A percentile compares a stretch with the other conserved stretches of the same genome.
Conservation (phyloP, 1,284 basidiomycete species). For the Moesziomyces antarcticus region DNA sequence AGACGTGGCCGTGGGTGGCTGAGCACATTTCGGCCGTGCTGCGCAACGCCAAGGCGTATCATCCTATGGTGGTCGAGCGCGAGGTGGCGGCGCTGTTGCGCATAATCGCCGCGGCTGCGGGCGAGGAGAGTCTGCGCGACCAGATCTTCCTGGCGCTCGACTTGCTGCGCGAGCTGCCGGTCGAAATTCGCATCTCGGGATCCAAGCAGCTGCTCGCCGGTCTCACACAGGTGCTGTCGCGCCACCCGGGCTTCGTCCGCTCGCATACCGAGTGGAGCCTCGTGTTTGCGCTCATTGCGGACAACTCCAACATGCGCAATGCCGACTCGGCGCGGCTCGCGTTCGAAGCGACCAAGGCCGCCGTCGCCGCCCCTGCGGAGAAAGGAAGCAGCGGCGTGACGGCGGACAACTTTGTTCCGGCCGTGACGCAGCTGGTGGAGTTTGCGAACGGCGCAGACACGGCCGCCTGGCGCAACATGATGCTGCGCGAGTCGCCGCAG, state of each 20-base stretch:
- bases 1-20: conserved; percentile 91
- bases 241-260: conserved; percentile 73
- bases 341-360: conserved; percentile 71
- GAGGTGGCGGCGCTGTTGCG: conserved; percentile 77
- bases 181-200: conserved; percentile 80
- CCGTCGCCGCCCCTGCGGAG: conserved; percentile 70
- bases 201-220: conserved; percentile 91
- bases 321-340: conserved; percentile 87
- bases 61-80: conserved; percentile 90
- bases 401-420: conserved; percentile 82
- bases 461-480: conserved; percentile 48
- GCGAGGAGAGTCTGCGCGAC: conserved; percentile 74
- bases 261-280: conserved; percentile 88
- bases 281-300: conserved; percentile 87
- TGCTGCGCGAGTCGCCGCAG: conserved; percentile 28
- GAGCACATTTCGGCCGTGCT: conserved; percentile 88
- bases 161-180: conserved; percentile 82
- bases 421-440: conserved; percentile 85
- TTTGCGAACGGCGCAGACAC: conserved; percentile 73
- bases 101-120: conserved; percentile 30
- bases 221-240: conserved; percentile 80
- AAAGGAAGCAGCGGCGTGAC: conserved; percentile 72
- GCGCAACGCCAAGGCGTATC: conserved; percentile 81
- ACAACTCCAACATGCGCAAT: conserved; percentile 77
- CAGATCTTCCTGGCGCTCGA: conserved; percentile 94